Evolutionary conservation across 1,284 basidiomycete genomes (phyloP).

Genomic region (Fomitopsis betulina): DNA sequence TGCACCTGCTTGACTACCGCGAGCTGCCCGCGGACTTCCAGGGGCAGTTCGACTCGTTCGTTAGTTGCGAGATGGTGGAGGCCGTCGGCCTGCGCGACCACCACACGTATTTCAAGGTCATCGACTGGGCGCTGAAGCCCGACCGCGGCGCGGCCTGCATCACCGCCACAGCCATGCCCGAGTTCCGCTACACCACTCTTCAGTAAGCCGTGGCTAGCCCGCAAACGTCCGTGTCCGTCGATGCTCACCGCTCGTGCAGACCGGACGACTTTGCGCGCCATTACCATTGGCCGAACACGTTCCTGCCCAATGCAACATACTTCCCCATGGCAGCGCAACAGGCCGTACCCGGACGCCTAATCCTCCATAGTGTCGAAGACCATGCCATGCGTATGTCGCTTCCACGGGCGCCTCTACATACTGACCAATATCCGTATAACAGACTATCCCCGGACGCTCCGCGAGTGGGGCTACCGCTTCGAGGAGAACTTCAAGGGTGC

Average conservation of each 20-base stretch:
- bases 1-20: slow-evolving; percentile 83
- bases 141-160: slow-evolving; percentile 64
- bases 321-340: slow-evolving; percentile 56
- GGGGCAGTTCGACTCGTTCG: slow-evolving; percentile 76
- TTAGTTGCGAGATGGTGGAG: slow-evolving; percentile 85
- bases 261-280: slow-evolving; percentile 70
- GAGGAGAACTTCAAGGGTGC: slow-evolving; percentile 18
- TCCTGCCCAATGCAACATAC: slow-evolving; percentile 72
- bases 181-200: slow-evolving; percentile 57
- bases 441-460: slow-evolving; percentile 82
- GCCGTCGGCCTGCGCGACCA: slow-evolving; percentile 33
- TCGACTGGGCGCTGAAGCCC: slow-evolving; percentile 77
- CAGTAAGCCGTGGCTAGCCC: background rate
- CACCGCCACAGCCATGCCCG: slow-evolving; percentile 79
- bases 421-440: background rate
- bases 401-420: background rate
- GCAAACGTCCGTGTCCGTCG: background rate
- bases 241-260: background rate
- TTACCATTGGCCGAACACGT: slow-evolving; percentile 88
- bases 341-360: slow-evolving; percentile 63
- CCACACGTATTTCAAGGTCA: slow-evolving; percentile 68
- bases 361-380: slow-evolving; percentile 76
- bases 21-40: slow-evolving; percentile 72
- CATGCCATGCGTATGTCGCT: slow-evolving; percentile 61
- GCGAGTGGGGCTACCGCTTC: slow-evolving; percentile 60